These are phyloP conservation scores for Lactarius sp. DNA, from an alignment of 768 basidiomycete genomes.

Conservation along the genomic window DNA sequence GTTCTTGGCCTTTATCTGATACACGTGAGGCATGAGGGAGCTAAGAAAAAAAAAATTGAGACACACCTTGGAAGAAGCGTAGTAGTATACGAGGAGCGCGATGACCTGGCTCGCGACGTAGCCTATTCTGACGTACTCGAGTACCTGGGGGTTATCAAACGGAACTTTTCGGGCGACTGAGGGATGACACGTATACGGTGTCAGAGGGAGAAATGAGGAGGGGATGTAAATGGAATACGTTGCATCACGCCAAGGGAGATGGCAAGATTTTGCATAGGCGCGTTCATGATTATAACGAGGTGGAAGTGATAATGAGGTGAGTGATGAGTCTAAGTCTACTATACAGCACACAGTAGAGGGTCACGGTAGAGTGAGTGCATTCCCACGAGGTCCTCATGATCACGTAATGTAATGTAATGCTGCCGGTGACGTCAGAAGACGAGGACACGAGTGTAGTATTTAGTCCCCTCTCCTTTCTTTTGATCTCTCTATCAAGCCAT, in stretches of 20 bases:
- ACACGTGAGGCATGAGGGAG: slow-evolving; percentile 3
- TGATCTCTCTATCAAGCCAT: slow-evolving; percentile 27
- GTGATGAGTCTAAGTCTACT: no score
- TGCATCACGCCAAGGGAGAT: slow-evolving; percentile 95
- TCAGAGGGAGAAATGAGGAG: background rate
- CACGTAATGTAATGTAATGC: no score
- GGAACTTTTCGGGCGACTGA: slow-evolving; percentile 87
- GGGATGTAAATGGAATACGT: slow-evolving; percentile 37
- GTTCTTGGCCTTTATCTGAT: slow-evolving; percentile 88
- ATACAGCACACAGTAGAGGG: no score
- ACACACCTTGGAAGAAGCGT: slow-evolving; percentile 64
- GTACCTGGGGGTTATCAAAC: slow-evolving; percentile 80
- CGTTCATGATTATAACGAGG: slow-evolving; percentile 16
- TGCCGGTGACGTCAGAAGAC: background rate
- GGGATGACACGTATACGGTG: slow-evolving; percentile 19
- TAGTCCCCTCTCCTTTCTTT: no score
- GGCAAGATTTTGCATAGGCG: slow-evolving; percentile 52
- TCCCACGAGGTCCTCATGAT: no score
- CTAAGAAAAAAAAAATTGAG: background rate
- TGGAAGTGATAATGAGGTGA: background rate
- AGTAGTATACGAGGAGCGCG: slow-evolving; percentile 76
- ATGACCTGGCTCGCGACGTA: slow-evolving; percentile 74
- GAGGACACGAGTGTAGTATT: no score
- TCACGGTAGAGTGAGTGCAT: no score
- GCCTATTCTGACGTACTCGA: slow-evolving; percentile 77